Base-by-base conservation (phyloP, 2,329 filamentous ascomycete species). In the Exophiala viscosa region DNA sequence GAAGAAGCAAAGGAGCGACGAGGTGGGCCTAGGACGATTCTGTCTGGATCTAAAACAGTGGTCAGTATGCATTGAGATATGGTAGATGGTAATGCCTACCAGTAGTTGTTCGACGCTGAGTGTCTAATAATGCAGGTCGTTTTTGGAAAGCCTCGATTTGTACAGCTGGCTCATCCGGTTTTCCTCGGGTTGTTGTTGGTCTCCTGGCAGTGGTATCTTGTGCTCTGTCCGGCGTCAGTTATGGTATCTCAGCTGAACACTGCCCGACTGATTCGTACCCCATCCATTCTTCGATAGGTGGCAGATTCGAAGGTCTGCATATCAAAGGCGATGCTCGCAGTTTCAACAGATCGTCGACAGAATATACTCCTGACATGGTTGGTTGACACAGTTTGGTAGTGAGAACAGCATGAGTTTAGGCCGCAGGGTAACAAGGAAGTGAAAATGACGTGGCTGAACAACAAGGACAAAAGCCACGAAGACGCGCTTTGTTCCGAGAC, bases 251-350 rank as follows among this genome's bases (percentile, higher is more conserved):
- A 50, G n/a, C n/a, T 14, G 32, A n/a, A 28, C 45, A 33, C 45
- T 48, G 43, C 15, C 50, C 50, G 57, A 43, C 40, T 32, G 35
- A 35, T 43, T 20, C 50, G 61, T 77, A 95, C 87, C 92, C 90
- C 90, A 96, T 95, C 91, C 91, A 97, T 76, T 95, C 89, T 74
- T 95, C 90, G 59, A 86, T 81, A 20, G 90, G 87, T 60, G 90
- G 91, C 41, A 96, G 79, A 59, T 79, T 81, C 59, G 85, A 76
- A 42, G 92, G 92, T 72, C 88, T 95, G 63, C 80, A 76, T 66
- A 90, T 90, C 69, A 96, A 77, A 60, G 90, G 90, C 60, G 92
- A 96, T 55, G 86, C 78, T 71, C 86, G 83, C 65, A 97, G 76
- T 69, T 80, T 78, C 64, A 90, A 76, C 63, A 97, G 78, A 72